A percentile compares a stretch with the other conserved stretches of the same genome.
Conservation (phyloP, 1,284 basidiomycete species). For the Prillingera fragicola region DNA sequence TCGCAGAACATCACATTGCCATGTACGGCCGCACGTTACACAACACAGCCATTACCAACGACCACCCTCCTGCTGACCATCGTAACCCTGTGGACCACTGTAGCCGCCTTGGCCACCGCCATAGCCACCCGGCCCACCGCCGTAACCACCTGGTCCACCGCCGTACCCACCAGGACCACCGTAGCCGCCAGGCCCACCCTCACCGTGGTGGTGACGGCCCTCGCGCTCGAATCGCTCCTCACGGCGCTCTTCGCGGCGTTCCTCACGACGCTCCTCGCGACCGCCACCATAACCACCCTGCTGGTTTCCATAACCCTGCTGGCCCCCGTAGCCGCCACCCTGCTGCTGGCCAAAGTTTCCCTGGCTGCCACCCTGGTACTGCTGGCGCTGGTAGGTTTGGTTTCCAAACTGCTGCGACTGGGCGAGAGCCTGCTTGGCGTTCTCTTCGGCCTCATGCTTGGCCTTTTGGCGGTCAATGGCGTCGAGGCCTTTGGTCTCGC, state of each 20-base stretch:
- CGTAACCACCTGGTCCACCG: neutral
- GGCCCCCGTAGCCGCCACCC: neutral
- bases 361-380: constrained; percentile 3
- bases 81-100: too few species aligned
- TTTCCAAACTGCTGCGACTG: constrained; percentile 14
- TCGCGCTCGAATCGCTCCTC: constrained; percentile 1
- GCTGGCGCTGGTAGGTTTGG: constrained; percentile 12
- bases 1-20: too few species aligned
- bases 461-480: constrained; percentile 19
- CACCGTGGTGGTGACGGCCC: neutral
- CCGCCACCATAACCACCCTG: constrained; percentile 2
- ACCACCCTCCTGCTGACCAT: too few species aligned
- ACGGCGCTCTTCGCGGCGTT: constrained; percentile 3
- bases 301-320: constrained; percentile 4
- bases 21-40: too few species aligned
- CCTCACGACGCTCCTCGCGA: constrained; percentile 1
- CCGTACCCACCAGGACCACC: neutral
- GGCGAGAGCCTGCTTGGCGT: constrained; percentile 20
- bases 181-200: neutral
- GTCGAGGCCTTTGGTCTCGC: constrained; percentile 28
- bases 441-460: constrained; percentile 23
- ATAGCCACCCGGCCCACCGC: too few species aligned
- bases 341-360: constrained; percentile 1
- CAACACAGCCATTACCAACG: too few species aligned
- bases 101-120: neutral